Evolutionary conservation across 306 rosid genomes (phyloP).

Genomic region (Sechiopsis laciniata): DNA sequence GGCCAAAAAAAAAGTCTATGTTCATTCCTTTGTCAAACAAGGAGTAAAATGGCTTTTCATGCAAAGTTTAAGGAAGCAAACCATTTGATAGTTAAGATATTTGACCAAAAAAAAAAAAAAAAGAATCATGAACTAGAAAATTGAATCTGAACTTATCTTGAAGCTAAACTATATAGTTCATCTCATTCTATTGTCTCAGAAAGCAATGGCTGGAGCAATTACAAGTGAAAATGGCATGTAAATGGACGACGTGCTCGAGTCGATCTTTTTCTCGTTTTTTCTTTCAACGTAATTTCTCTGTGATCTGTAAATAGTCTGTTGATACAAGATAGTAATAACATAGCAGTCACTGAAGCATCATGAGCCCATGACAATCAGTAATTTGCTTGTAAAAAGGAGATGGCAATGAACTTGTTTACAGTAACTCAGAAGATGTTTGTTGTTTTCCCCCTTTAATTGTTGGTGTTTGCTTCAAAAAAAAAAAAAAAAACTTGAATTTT

Average conservation of each 20-base stretch:
- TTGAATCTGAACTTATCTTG: neutral
- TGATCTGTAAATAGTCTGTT: neutral
- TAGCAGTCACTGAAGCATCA: neutral
- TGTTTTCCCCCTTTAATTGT: no score
- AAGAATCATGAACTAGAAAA: neutral
- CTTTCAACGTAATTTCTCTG: neutral
- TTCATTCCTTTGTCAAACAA: neutral
- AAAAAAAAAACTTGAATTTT: neutral
- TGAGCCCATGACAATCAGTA: neutral
- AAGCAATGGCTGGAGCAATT: constrained; percentile 7
- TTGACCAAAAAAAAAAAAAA: neutral
- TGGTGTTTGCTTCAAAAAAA: no score
- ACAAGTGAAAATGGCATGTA: neutral
- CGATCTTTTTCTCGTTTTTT: neutral
- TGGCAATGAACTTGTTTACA: neutral
- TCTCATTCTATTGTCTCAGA: constrained; percentile 11
- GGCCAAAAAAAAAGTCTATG: no score
- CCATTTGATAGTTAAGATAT: neutral
- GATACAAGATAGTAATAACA: neutral
- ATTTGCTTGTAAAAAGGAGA: neutral
- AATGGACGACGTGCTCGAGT: neutral
- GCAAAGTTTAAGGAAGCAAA: neutral
- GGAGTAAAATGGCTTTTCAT: neutral
- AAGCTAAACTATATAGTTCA: neutral
- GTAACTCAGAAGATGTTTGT: neutral